These are phyloP conservation scores for Trichopus zeylanicus DNA, from an alignment of 116 monocot genomes.

Conservation along the genomic window DNA sequence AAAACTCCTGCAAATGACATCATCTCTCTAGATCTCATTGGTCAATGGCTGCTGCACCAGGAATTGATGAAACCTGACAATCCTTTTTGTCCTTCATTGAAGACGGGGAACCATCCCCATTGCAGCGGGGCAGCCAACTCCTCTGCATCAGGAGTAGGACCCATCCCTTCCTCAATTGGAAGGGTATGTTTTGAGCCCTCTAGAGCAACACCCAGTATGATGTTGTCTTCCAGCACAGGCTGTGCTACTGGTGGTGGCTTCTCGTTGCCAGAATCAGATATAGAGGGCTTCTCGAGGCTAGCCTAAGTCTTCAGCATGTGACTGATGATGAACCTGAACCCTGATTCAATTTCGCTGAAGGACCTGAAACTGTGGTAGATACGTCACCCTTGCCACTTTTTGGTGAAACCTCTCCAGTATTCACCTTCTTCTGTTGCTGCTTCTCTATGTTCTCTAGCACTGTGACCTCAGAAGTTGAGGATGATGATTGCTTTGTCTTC, in stretches of 20 bases:
- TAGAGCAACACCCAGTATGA: constrained; percentile 64
- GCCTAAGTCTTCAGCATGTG: neutral
- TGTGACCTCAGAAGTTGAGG: constrained; percentile 32
- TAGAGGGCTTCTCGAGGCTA: constrained; percentile 10
- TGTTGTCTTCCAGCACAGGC: constrained; percentile 59
- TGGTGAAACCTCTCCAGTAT: constrained; percentile 7
- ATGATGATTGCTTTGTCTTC: constrained; percentile 10
- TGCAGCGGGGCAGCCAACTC: constrained; percentile 27
- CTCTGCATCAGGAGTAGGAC: constrained; percentile 16
- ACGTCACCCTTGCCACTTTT: constrained; percentile 21
- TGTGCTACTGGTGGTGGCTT: constrained; percentile 9
- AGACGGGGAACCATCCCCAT: constrained; percentile 24
- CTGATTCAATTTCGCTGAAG: constrained; percentile 13
- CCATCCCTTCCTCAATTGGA: constrained; percentile 63
- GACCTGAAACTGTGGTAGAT: constrained; percentile 1
- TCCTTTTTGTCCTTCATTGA: constrained; percentile 30
- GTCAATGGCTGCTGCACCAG: constrained; percentile 15
- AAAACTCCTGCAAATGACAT: neutral
- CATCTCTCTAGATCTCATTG: constrained; percentile 33
- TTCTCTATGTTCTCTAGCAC: constrained; percentile 4
- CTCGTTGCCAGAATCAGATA: constrained; percentile 13
- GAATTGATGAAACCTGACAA: constrained; percentile 7
- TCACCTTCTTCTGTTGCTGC: constrained; percentile 26
- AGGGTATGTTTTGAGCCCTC: constrained; percentile 63
- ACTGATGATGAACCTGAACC: neutral